Evolutionary conservation across 177 flowering plant genomes (phyloP).

Genomic region (Vitis hybrid): DNA sequence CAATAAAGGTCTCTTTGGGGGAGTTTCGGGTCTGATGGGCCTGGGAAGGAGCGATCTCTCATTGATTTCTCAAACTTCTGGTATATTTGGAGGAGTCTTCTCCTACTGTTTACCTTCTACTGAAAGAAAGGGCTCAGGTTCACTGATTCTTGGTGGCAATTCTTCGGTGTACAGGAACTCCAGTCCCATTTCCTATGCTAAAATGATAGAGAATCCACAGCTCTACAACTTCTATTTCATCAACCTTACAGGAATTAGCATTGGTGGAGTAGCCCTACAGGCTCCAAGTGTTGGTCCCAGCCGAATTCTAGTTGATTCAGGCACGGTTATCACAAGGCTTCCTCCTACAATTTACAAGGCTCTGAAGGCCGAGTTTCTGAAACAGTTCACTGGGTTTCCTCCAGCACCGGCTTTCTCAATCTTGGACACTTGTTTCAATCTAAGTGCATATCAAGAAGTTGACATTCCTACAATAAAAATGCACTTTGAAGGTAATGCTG

Average conservation of each 20-base stretch:
- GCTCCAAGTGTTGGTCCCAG: slow-evolving; percentile 35
- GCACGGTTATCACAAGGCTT: slow-evolving; percentile 78
- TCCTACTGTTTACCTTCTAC: slow-evolving; percentile 80
- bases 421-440: slow-evolving; percentile 78
- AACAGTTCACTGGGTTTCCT: slow-evolving; percentile 69
- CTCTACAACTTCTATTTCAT: slow-evolving; percentile 59
- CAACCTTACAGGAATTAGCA: slow-evolving; percentile 60
- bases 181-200: slow-evolving; percentile 67
- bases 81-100: slow-evolving; percentile 65
- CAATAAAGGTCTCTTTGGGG: slow-evolving; percentile 78
- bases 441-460: slow-evolving; percentile 60
- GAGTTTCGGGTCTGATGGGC: slow-evolving; percentile 77
- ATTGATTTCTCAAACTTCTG: slow-evolving; percentile 56
- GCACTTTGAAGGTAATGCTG: slow-evolving; percentile 56
- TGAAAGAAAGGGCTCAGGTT: slow-evolving; percentile 53
- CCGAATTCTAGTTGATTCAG: slow-evolving; percentile 67
- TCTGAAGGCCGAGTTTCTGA: slow-evolving; percentile 59
- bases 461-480: slow-evolving; percentile 56
- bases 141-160: slow-evolving; percentile 57
- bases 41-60: slow-evolving; percentile 69
- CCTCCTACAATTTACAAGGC: slow-evolving; percentile 61
- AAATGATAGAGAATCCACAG: slow-evolving; percentile 49
- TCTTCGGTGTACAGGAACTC: slow-evolving; percentile 51
- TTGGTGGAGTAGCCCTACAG: slow-evolving; percentile 64
- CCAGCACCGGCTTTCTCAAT: slow-evolving; percentile 68